A percentile compares a stretch with the other conserved stretches of the same genome.
Evolutionary conservation across 176 grass and related monocot species (phyloP).

Genomic region (Cenchrus americanus): DNA sequence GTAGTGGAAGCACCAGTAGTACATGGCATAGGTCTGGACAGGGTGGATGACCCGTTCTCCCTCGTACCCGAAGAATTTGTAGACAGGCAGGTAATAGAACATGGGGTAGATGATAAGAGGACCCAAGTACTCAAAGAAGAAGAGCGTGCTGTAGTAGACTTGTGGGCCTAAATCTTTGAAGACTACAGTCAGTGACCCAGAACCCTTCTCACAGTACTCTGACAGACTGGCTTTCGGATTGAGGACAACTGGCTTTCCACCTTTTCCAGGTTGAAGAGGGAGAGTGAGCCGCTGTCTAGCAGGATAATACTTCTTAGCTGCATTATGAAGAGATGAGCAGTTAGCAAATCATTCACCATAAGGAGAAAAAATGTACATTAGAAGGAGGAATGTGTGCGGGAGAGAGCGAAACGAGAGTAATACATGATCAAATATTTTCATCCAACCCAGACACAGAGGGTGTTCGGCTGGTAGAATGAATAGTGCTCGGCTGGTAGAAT

Average conservation of each 20-base stretch:
- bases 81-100: slow-evolving; percentile 85
- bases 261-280: slow-evolving; percentile 56
- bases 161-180: slow-evolving; percentile 93
- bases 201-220: slow-evolving; percentile 81
- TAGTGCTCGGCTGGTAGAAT: too few relatives aligned
- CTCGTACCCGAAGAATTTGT: slow-evolving; percentile 84
- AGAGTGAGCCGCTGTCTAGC: slow-evolving; percentile 86
- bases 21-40: slow-evolving; percentile 91
- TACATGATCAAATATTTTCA: background rate
- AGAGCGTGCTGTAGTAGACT: slow-evolving; percentile 83
- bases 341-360: slow-evolving; percentile 4
- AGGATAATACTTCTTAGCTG: slow-evolving; percentile 92
- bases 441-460: background rate
- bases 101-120: slow-evolving; percentile 87
- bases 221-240: slow-evolving; percentile 62
- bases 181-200: slow-evolving; percentile 67
- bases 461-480: too few relatives aligned
- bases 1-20: slow-evolving; percentile 96
- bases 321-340: slow-evolving; percentile 18
- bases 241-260: slow-evolving; percentile 73
- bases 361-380: background rate
- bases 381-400: background rate
- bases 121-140: slow-evolving; percentile 95
- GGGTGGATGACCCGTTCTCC: slow-evolving; percentile 66
- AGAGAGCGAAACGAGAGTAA: background rate